A percentile compares a stretch with the other conserved stretches of the same genome.
These are phyloP conservation scores for Alternaria arborescens DNA, from an alignment of 2,329 filamentous ascomycete species.

Conservation along the genomic window DNA sequence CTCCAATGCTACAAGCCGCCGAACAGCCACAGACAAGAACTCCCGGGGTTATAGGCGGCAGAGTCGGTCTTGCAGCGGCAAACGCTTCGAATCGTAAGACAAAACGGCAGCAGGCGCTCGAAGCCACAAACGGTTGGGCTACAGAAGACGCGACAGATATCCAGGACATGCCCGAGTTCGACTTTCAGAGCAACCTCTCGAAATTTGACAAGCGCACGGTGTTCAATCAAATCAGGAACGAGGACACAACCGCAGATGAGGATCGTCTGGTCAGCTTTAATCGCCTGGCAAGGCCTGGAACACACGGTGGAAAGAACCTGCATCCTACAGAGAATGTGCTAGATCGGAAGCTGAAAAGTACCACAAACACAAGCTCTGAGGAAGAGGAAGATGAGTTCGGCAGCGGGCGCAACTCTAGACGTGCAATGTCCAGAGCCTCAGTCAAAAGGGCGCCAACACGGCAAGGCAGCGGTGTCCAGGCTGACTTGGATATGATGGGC, in stretches of 20 bases:
- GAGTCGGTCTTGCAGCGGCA: slow-evolving; percentile 48
- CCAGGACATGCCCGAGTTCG: slow-evolving; percentile 91
- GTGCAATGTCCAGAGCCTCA: slow-evolving; percentile 52
- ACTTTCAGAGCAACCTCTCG: slow-evolving; percentile 86
- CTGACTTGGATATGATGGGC: slow-evolving; percentile 46
- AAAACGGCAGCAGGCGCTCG: slow-evolving; percentile 59
- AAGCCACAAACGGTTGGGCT: slow-evolving; percentile 83
- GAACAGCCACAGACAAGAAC: slow-evolving; percentile 49
- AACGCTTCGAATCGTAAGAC: slow-evolving; percentile 52
- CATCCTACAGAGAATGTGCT: slow-evolving; percentile 93
- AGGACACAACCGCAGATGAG: slow-evolving; percentile 88
- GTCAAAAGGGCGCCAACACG: slow-evolving; percentile 49
- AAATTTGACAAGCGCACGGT: slow-evolving; percentile 94
- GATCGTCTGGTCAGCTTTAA: slow-evolving; percentile 93
- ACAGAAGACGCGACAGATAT: slow-evolving; percentile 96
- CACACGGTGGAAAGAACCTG: slow-evolving; percentile 79
- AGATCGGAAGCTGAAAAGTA: slow-evolving; percentile 60
- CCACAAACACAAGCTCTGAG: slow-evolving; percentile 45
- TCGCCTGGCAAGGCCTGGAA: slow-evolving; percentile 63
- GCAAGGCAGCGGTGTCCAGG: slow-evolving; percentile 53
- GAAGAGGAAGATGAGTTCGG: slow-evolving; percentile 52
- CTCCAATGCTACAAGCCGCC: slow-evolving; percentile 71
- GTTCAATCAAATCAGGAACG: slow-evolving; percentile 89
- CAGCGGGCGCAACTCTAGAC: slow-evolving; percentile 49
- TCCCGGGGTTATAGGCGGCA: slow-evolving; percentile 50